Evolutionary conservation across 176 grass and related monocot genomes (phyloP), one percentile per base, ranked within the genome.

Genomic region (Puya raimondii): DNA sequence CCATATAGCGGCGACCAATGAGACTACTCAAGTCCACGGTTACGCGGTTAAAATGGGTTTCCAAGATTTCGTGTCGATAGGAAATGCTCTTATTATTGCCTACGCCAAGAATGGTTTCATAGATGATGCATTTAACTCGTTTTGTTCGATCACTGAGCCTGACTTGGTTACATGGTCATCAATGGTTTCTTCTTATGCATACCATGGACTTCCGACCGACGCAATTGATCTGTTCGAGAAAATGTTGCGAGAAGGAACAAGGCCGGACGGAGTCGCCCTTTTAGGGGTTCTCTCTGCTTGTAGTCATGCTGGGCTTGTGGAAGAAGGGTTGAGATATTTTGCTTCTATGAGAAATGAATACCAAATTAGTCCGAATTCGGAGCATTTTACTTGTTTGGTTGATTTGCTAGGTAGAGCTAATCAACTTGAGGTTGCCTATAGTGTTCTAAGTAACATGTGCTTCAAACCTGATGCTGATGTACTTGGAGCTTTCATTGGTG

Each of bases 391-490:
- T 68, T 92, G 92, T 90, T 68, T 92, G 61, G 79, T 92, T 69
- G 81, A 89, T 87, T 82, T 96, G 72, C 72, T 96, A 18, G 86
- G 92, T 10, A 89, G 86, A 76, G 84, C 88, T 76, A 86, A 88
- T 11, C 75, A 77, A 78, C 68, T 91, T 48, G 67, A 80, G 16
- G 76, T 91, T 5, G 92, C 83, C 50, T 78, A 81, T 65, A 22
- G 78, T 5, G 65, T 91, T 74, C 3, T 96, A 49, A 63, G 22
- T 5, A 76, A 67, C 26, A 78, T 87, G 66, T 85, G 84, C 9
- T 59, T 75, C 1, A 70, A 80, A 74, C 12, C 58, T 23, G 79
- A 85, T 65, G 63, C 71, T 18, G 76, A 85, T 89, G 56, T 89
- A 63, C 57, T 87, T 79, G 88, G 86, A 66, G 76, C 86, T 51